Evolutionary conservation across 805 yeast genomes (phyloP), one percentile per base, ranked within the genome.

Genomic region (Trichomonascus vanleenenianus): DNA sequence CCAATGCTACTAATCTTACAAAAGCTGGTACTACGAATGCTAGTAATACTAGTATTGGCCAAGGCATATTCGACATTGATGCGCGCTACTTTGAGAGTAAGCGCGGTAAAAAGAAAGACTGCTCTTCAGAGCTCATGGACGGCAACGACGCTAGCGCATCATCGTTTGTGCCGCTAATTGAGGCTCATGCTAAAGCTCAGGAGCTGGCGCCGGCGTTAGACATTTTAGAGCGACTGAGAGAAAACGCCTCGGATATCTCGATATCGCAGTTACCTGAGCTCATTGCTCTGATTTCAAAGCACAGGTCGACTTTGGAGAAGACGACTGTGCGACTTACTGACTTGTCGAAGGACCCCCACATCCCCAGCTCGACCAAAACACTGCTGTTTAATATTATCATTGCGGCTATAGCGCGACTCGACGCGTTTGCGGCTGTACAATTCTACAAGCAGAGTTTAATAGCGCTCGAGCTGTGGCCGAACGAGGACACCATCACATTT

Each of bases 331-430:
- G 49, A 19, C 55, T 46, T 20, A 39, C 32, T 2, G 55, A 47
- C 2, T 31, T 57, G 42, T 9, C 40, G 18, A 33, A 32, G 7
- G 53, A 55, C 18, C 30, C 50, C 4, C 8, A 27, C 2, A 44
- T 52, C 30, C 34, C 45, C 32, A 42, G 25, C 12, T 47, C 48
- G 2, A 56, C 53, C 22, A 50, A 51, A 22, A 51, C 58, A 8
- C 47, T 60, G 6, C 25, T 57, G 11, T 50, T 56, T 37, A 59
- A 57, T 31, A 31, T 59, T 30, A 35, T 58, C 12, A 39, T 59
- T 30, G 44, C 30, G 9, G 39, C 49, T n/a, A n/a, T 40, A 2
- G 41, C 37, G 19, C 16, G 39, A 30, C 7, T 22, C 10, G 36
- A 38, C 2, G 15, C 14, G 3, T 43, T 30, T 4, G 22, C 34